A percentile compares a stretch with the other conserved stretches of the same genome.
phyloP scores from a whole-genome alignment of 768 basidiomycete species.

The Leucosporidium creatinivorum region DNA sequence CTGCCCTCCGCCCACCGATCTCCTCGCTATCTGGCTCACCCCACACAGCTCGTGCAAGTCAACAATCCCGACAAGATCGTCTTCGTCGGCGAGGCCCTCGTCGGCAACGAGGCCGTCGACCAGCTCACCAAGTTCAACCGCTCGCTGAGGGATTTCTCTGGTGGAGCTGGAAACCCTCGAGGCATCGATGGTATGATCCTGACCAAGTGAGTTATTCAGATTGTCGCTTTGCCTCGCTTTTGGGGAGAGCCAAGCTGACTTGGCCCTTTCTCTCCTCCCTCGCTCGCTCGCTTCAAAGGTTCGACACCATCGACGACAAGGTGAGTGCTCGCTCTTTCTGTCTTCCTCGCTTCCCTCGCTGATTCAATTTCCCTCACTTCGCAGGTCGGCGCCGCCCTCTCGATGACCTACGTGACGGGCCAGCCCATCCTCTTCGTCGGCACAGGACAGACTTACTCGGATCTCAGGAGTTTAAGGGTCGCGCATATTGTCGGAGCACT shows the following conservation, averaged over 20 bases:
- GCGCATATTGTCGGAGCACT: slow-evolving; percentile 90
- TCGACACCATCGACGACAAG: slow-evolving; percentile 98
- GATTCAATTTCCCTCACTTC: not conserved
- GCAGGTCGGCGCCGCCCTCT: slow-evolving; percentile 93
- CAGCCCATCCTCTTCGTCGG: slow-evolving; percentile 98
- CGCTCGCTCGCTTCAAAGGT: slow-evolving; percentile 40
- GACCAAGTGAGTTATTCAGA: slow-evolving; percentile 55
- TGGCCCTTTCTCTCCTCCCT: not conserved
- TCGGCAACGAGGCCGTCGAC: slow-evolving; percentile 98
- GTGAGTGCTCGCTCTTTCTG: slow-evolving; percentile 45
- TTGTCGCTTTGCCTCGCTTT: not conserved
- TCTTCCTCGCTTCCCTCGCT: not conserved
- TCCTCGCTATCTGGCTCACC: not conserved
- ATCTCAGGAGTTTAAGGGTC: slow-evolving; percentile 81
- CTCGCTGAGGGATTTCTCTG: slow-evolving; percentile 81
- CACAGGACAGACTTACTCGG: slow-evolving; percentile 95
- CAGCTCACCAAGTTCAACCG: slow-evolving; percentile 95
- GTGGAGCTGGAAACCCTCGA: slow-evolving; percentile 57
- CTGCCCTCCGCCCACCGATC: not conserved
- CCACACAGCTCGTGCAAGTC: slow-evolving; percentile 67
- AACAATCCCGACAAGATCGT: slow-evolving; percentile 96
- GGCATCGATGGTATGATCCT: slow-evolving; percentile 98
- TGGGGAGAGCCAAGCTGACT: not conserved
- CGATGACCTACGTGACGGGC: slow-evolving; percentile 98
- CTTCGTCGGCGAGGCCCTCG: slow-evolving; percentile 95